phyloP scores from a whole-genome alignment of 805 yeast species.

The Wickerhamiella hasegawae region DNA sequence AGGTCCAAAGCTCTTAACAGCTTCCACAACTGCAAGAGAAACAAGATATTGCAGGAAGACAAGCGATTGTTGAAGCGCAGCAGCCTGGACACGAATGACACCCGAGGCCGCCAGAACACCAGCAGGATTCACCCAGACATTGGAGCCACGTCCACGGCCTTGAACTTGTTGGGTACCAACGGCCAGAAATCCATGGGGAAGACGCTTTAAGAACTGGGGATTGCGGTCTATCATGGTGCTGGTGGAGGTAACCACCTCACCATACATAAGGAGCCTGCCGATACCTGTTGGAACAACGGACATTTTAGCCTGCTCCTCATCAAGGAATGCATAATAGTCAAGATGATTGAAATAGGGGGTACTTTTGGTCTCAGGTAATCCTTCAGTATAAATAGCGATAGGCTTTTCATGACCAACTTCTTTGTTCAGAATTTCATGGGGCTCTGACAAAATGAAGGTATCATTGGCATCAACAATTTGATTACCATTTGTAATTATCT shows the following conservation, averaged over 20 bases:
- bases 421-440: slow-evolving; percentile 6
- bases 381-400: too few species aligned
- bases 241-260: slow-evolving; percentile 85
- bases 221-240: slow-evolving; percentile 64
- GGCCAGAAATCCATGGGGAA: slow-evolving; percentile 55
- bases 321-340: slow-evolving; percentile 35
- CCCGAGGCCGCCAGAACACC: slow-evolving; percentile 81
- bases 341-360: slow-evolving; percentile 64
- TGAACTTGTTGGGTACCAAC: slow-evolving; percentile 73
- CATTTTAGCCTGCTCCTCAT: slow-evolving; percentile 12
- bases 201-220: slow-evolving; percentile 33
- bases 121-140: slow-evolving; percentile 85
- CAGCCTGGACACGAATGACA: slow-evolving; percentile 40
- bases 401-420: too few species aligned
- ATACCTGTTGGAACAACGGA: slow-evolving; percentile 16
- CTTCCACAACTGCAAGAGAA: slow-evolving; percentile 68
- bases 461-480: slow-evolving; percentile 39
- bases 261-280: slow-evolving; percentile 57
- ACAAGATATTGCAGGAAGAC: slow-evolving; percentile 79
- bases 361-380: slow-evolving; percentile 31
- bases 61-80: slow-evolving; percentile 36
- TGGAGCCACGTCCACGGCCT: slow-evolving; percentile 91
- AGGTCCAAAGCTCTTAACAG: slow-evolving; percentile 44
- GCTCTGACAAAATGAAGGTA: slow-evolving; percentile 28
- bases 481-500: slow-evolving; percentile 10